Percentiles rank a stretch among this genome's conserved stretches.
These are phyloP conservation scores for Yamadazyma trypodendri DNA, from an alignment of 1,139 yeast species.

Conservation along the genomic window DNA sequence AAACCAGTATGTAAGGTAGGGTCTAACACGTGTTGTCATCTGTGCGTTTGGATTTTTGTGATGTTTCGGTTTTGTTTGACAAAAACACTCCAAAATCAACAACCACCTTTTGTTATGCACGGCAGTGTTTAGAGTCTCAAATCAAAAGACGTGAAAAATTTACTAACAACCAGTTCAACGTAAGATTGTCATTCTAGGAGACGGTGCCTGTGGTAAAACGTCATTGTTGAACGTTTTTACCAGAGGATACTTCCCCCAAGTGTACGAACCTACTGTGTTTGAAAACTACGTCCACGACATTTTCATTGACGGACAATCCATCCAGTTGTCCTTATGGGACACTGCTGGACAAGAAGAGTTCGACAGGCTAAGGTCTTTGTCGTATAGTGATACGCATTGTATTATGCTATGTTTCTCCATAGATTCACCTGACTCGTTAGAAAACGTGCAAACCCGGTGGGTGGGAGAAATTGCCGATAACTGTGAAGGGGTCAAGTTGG, in stretches of 20 bases:
- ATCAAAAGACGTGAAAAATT: too few species aligned
- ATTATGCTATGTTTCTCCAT: conserved; percentile 95
- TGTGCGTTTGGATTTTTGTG: background rate
- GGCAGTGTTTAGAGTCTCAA: too few species aligned
- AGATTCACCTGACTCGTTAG: conserved; percentile 91
- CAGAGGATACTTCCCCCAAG: conserved; percentile 96
- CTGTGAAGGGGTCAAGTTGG: conserved; percentile 94
- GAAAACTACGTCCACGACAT: conserved; percentile 98
- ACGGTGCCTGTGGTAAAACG: conserved; percentile 75
- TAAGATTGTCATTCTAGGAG: conserved; percentile 93
- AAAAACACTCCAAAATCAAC: background rate
- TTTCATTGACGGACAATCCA: conserved; percentile 90
- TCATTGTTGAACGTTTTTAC: conserved; percentile 86
- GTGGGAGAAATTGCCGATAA: conserved; percentile 95
- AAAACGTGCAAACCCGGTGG: conserved; percentile 93
- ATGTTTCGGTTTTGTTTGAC: background rate
- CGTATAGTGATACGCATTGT: conserved; percentile 94
- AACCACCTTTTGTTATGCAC: background rate
- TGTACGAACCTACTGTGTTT: conserved; percentile 96
- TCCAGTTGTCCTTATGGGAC: conserved; percentile 94
- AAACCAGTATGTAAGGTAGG: conserved; percentile 51
- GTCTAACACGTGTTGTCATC: background rate
- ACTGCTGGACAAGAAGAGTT: conserved; percentile 99
- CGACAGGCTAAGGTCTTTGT: conserved; percentile 83
- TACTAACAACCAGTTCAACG: conserved; percentile 55